phyloP scores from a whole-genome alignment of 2,329 filamentous ascomycete genomes.

The Claviceps citrina region DNA sequence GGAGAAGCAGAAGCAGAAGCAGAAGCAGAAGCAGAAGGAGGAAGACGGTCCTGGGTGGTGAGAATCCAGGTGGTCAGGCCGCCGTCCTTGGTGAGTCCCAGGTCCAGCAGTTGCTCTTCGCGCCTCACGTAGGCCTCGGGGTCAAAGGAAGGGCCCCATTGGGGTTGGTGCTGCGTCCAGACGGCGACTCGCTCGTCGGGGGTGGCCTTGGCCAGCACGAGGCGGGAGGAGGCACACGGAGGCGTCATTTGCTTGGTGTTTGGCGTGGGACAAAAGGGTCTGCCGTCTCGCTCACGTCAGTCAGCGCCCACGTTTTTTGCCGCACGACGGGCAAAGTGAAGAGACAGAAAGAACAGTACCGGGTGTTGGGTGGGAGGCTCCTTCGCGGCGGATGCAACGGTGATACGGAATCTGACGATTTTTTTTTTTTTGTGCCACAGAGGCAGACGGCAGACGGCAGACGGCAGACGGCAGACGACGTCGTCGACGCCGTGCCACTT shows the following conservation, averaged over 20 bases:
- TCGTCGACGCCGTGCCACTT: too few species aligned
- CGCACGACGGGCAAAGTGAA: too few species aligned
- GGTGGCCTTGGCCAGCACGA: slow-evolving; percentile 39
- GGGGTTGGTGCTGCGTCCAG: slow-evolving; percentile 39
- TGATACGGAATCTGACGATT: not conserved
- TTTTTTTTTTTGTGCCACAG: too few species aligned
- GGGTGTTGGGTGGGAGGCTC: too few species aligned
- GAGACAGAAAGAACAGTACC: too few species aligned
- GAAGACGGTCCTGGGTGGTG: slow-evolving; percentile 25
- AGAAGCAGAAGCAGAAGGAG: too few species aligned
- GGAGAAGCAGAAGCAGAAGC: too few species aligned
- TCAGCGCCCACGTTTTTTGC: too few species aligned
- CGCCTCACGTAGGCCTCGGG: slow-evolving; percentile 42
- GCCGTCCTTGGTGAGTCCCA: slow-evolving; percentile 41
- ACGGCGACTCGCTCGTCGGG: slow-evolving; percentile 35
- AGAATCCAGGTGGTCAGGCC: slow-evolving; percentile 52
- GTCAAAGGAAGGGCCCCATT: slow-evolving; percentile 44
- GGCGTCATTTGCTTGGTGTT: not conserved
- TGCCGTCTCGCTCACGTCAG: too few species aligned
- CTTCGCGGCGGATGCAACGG: not conserved
- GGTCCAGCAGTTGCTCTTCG: slow-evolving; percentile 40
- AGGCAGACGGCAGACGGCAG: too few species aligned
- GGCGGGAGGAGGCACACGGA: not conserved
- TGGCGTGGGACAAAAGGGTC: too few species aligned
- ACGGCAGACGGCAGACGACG: too few species aligned